phyloP scores from a whole-genome alignment of 2,329 filamentous ascomycete species.

The Curvularia sp. region DNA sequence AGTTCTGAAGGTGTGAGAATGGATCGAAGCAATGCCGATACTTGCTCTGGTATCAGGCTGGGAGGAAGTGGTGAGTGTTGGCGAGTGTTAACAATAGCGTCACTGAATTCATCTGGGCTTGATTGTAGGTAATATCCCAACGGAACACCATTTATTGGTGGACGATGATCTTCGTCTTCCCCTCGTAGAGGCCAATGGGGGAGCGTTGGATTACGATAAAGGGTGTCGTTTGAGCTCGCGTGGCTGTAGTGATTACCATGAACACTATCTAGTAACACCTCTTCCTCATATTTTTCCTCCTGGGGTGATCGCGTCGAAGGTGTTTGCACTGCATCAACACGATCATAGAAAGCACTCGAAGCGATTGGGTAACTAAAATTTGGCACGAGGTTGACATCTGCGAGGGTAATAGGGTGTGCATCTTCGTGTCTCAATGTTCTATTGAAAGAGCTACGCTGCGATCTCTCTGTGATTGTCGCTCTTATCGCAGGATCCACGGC shows the following conservation, averaged over 20 bases:
- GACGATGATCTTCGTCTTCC: background rate
- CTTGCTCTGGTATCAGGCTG: constrained; percentile 6
- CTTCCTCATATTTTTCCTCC: background rate
- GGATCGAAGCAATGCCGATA: constrained; percentile 16
- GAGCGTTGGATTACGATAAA: background rate
- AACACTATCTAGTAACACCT: background rate
- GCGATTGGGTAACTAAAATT: constrained; percentile 34
- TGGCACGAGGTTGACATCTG: constrained; percentile 26
- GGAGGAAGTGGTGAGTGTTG: background rate
- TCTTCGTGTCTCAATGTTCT: background rate
- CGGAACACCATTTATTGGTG: constrained; percentile 4
- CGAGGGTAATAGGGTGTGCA: background rate
- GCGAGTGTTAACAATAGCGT: background rate
- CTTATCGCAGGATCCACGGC: constrained; percentile 12
- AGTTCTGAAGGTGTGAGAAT: constrained; percentile 25
- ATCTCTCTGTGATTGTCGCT: constrained; percentile 12
- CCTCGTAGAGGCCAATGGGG: background rate
- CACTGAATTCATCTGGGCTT: background rate
- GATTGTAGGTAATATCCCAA: constrained; percentile 4
- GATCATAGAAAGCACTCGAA: constrained; percentile 23
- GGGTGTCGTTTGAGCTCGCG: constrained; percentile 4
- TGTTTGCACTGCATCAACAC: background rate
- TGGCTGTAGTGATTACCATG: background rate
- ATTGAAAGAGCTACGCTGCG: background rate
- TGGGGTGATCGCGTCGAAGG: background rate